Conservation (phyloP, 306 rosid species). For the Herpetospermum pedunculosum region DNA sequence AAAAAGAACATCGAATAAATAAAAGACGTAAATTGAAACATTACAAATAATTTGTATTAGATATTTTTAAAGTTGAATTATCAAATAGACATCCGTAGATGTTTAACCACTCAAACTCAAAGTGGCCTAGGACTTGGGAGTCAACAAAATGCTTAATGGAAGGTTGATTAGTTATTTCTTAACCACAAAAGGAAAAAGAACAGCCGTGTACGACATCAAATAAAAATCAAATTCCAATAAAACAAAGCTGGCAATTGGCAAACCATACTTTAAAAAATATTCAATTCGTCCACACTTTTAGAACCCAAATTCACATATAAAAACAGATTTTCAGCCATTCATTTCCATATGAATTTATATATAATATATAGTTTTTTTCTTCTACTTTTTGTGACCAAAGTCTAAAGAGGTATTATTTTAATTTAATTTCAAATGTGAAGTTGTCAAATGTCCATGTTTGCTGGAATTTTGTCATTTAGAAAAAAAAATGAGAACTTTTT, state of each 20-base stretch:
- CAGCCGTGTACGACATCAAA: neutral
- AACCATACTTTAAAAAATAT: neutral
- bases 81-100: too few species aligned
- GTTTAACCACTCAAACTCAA: neutral
- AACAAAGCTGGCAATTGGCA: neutral
- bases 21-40: too few species aligned
- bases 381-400: neutral
- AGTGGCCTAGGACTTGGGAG: neutral
- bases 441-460: neutral
- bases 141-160: neutral
- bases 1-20: too few species aligned
- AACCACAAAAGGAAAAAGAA: neutral
- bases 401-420: neutral
- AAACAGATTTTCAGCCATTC: neutral
- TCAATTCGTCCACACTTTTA: neutral
- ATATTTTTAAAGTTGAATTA: too few species aligned
- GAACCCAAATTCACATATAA: neutral
- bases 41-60: too few species aligned
- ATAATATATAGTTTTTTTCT: neutral
- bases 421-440: neutral
- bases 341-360: neutral
- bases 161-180: neutral
- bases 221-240: neutral
- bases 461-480: neutral
- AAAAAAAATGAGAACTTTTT: neutral